Evolutionary conservation across 257 asterid genomes (phyloP).

Genomic region (Marsdenia floribunda): DNA sequence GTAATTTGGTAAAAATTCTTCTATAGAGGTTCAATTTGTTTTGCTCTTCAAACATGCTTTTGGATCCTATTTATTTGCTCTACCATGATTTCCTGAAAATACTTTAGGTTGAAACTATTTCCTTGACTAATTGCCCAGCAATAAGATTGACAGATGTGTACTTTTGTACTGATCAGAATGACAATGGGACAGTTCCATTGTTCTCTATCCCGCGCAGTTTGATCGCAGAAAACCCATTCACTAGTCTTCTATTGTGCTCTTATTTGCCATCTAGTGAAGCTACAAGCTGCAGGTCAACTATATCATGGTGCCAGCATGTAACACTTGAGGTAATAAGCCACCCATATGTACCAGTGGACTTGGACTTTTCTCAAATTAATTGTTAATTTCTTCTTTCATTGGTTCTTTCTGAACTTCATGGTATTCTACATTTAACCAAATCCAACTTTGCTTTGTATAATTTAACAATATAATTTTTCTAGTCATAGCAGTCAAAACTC

Average conservation of each 20-base stretch:
- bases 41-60: neutral
- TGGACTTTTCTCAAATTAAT: neutral
- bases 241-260: conserved; percentile 84
- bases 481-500: neutral
- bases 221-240: conserved; percentile 80
- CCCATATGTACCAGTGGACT: neutral
- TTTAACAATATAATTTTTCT: neutral
- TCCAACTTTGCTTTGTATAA: neutral
- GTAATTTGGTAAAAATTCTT: neutral
- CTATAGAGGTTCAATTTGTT: neutral
- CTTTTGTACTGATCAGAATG: conserved; percentile 49
- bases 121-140: neutral
- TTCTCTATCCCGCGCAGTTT: conserved; percentile 77
- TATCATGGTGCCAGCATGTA: conserved; percentile 76
- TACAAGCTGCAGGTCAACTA: conserved; percentile 27
- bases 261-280: conserved; percentile 37
- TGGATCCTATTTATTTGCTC: neutral
- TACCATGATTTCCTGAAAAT: neutral
- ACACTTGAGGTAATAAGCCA: conserved; percentile 58
- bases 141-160: conserved; percentile 28
- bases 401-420: neutral
- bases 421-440: neutral
- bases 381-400: conserved; percentile 3
- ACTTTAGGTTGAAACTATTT: neutral
- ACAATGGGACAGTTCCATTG: conserved; percentile 65